Evolutionary conservation across 768 basidiomycete genomes (phyloP).

Genomic region (Gloeophyllum trabeum): DNA sequence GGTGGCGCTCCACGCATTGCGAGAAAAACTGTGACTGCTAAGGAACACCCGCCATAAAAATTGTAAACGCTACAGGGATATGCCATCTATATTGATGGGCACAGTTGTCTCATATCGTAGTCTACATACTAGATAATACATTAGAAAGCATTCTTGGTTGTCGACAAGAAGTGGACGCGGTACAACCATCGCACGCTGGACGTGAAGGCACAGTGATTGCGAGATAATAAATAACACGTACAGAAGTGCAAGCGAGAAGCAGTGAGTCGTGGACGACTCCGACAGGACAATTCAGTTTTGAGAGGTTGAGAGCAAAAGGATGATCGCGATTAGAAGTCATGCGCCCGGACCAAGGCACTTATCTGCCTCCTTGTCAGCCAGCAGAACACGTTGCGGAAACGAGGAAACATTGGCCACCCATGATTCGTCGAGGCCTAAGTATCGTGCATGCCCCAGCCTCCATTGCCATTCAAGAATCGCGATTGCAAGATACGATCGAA

Average conservation of each 20-base stretch:
- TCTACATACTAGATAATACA: background rate
- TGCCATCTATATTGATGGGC: no score
- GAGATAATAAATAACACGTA: background rate
- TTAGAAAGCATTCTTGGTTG: background rate
- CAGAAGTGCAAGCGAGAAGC: background rate
- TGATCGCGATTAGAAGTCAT: background rate
- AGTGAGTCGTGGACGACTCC: background rate
- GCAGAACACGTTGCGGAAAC: background rate
- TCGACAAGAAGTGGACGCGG: background rate
- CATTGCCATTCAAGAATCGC: conserved; percentile 68
- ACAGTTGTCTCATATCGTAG: background rate
- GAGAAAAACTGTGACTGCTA: no score
- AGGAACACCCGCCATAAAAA: no score
- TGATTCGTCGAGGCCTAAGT: no score
- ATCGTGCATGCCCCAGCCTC: conserved; percentile 53
- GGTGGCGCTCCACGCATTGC: no score
- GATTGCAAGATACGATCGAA: conserved; percentile 76
- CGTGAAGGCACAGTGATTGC: background rate
- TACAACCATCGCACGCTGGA: background rate
- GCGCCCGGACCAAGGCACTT: background rate
- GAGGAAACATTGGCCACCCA: no score
- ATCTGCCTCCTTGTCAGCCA: background rate
- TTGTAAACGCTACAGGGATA: no score
- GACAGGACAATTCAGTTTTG: no score
- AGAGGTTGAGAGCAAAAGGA: background rate